These are phyloP conservation scores for Alternaria gansuensis DNA, from an alignment of 2,329 filamentous ascomycete species.

Conservation along the genomic window DNA sequence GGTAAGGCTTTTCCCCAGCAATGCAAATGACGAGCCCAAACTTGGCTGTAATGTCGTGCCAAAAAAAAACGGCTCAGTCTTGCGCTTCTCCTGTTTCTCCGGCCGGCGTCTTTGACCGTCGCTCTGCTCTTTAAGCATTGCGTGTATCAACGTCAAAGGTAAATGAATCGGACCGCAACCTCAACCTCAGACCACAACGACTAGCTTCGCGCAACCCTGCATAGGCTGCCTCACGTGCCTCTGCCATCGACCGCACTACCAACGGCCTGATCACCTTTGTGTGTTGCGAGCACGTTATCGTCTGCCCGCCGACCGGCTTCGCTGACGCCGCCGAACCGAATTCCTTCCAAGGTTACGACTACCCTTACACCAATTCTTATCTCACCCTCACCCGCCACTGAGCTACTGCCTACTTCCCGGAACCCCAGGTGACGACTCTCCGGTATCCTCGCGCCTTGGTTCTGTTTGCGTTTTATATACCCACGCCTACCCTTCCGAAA, in stretches of 20 bases:
- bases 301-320: constrained; percentile 38
- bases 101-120: constrained; percentile 24
- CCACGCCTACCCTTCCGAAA: constrained; percentile 20
- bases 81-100: constrained; percentile 51
- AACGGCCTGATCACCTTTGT: constrained; percentile 17
- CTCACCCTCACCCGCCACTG: constrained; percentile 28
- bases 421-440: constrained; percentile 17
- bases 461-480: constrained; percentile 38
- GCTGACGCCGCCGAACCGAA: constrained; percentile 24
- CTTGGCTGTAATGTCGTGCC: constrained; percentile 39
- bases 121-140: constrained; percentile 13
- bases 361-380: constrained; percentile 35
- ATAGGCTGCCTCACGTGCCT: constrained; percentile 42
- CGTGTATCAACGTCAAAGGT: constrained; percentile 20
- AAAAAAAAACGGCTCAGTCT: constrained; percentile 32
- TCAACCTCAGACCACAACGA: constrained; percentile 14
- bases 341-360: constrained; percentile 21
- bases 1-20: constrained; percentile 44
- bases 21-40: constrained; percentile 40
- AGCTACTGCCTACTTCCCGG: constrained; percentile 21
- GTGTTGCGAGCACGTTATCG: constrained; percentile 29
- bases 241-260: constrained; percentile 26
- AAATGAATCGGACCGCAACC: constrained; percentile 15
- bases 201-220: constrained; percentile 32
- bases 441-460: constrained; percentile 30